Conservation (phyloP, 148 eudicot genomes). For the Fagopyrum tataricum region DNA sequence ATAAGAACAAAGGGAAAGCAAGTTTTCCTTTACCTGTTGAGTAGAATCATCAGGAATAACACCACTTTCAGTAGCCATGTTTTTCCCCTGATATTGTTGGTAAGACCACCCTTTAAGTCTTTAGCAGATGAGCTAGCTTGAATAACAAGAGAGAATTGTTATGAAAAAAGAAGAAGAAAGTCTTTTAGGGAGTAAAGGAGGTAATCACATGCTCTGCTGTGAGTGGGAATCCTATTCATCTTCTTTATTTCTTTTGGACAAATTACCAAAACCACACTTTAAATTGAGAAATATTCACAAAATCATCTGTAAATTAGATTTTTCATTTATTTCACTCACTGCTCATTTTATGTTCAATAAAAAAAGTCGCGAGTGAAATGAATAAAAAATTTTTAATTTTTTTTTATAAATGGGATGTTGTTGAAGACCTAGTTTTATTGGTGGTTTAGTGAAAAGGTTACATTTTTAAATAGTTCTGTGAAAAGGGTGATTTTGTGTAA, state of each 20-base stretch:
- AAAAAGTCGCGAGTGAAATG: no score
- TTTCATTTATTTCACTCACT: no score
- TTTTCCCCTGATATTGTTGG: background rate
- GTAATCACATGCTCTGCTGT: constrained; percentile 1
- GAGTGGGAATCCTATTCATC: background rate
- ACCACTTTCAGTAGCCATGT: background rate
- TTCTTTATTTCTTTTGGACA: background rate
- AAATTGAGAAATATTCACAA: no score
- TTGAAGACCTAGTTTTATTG: no score
- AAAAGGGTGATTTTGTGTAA: no score
- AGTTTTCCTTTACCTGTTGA: background rate
- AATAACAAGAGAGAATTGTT: background rate
- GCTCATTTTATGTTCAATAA: no score
- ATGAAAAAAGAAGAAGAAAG: background rate
- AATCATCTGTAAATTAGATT: no score
- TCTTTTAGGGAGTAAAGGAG: background rate
- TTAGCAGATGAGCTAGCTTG: background rate
- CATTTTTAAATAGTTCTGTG: no score
- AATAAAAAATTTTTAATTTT: no score
- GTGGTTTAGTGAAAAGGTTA: no score
- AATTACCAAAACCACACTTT: no score
- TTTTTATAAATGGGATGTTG: no score
- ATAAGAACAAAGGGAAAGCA: background rate
- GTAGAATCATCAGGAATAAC: background rate
- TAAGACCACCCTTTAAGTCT: background rate